Conservation (phyloP, 2,329 filamentous ascomycete species). For the Macrophomina phaseolina region DNA sequence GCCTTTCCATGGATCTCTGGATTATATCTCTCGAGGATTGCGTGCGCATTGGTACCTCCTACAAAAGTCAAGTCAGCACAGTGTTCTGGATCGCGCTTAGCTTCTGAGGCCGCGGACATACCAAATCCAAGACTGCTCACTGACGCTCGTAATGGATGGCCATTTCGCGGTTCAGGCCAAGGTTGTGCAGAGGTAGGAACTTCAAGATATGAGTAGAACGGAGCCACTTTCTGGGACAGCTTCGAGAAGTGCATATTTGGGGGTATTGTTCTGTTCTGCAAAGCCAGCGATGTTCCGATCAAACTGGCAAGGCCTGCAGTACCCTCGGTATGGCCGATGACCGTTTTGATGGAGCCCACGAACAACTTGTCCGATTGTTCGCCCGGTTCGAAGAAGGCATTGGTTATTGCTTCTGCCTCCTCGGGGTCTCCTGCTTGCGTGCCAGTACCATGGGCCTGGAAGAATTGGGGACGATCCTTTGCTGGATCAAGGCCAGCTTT, state of each 20-base stretch:
- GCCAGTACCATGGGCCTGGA: slow-evolving; percentile 45
- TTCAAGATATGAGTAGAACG: slow-evolving; percentile 28
- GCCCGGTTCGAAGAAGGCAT: slow-evolving; percentile 6
- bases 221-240: slow-evolving; percentile 40
- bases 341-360: slow-evolving; percentile 42
- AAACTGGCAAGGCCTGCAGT: slow-evolving; percentile 47
- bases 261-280: slow-evolving; percentile 44
- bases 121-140: slow-evolving; percentile 33
- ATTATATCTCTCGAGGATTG: slow-evolving; percentile 33
- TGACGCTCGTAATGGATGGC: slow-evolving; percentile 28
- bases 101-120: neutral
- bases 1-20: neutral
- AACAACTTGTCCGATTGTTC: slow-evolving; percentile 24
- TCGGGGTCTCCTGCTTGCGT: slow-evolving; percentile 29
- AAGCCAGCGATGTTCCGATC: slow-evolving; percentile 44
- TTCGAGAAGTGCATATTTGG: slow-evolving; percentile 42
- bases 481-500: slow-evolving; percentile 39
- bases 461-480: slow-evolving; percentile 33
- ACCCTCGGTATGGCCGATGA: slow-evolving; percentile 51
- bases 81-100: too few relatives aligned
- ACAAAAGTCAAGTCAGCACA: neutral
- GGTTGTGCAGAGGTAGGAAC: slow-evolving; percentile 24
- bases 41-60: slow-evolving; percentile 37
- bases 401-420: slow-evolving; percentile 29
- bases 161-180: slow-evolving; percentile 28